Percentiles rank a stretch among this genome's conserved stretches.
phyloP scores from a whole-genome alignment of 2,329 filamentous ascomycete genomes.

The Arthroderma sp. region DNA sequence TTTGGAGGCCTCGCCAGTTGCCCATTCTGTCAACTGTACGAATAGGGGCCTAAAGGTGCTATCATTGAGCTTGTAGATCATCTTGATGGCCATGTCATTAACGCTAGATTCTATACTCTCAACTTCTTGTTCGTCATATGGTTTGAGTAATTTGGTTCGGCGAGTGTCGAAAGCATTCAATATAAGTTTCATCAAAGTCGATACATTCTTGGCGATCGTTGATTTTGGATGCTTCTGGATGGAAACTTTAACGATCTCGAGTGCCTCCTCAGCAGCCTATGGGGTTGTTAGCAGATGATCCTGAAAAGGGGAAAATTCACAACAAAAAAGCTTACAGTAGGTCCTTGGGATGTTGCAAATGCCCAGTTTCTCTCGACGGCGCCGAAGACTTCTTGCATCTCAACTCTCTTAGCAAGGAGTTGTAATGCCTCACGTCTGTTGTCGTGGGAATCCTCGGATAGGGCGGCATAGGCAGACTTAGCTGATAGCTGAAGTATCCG shows the following conservation, averaged over 20 bases:
- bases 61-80: constrained; percentile 96
- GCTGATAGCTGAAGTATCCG: constrained; percentile 60
- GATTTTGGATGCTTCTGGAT: constrained; percentile 69
- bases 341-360: constrained; percentile 48
- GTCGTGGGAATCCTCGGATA: constrained; percentile 50
- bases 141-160: constrained; percentile 22
- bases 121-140: constrained; percentile 36
- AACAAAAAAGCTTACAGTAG: constrained; percentile 38
- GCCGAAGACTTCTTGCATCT: constrained; percentile 62
- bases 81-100: constrained; percentile 64
- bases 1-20: constrained; percentile 47
- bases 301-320: not conserved
- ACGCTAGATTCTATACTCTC: constrained; percentile 49
- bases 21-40: constrained; percentile 72
- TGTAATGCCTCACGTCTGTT: constrained; percentile 56
- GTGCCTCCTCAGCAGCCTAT: constrained; percentile 53
- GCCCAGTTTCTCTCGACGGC: constrained; percentile 61
- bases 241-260: constrained; percentile 55
- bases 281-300: not conserved
- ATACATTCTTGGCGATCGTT: constrained; percentile 60
- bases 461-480: constrained; percentile 49
- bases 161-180: constrained; percentile 40
- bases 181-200: constrained; percentile 50
- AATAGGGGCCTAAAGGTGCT: constrained; percentile 87
- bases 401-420: constrained; percentile 63